A percentile compares a stretch with the other conserved stretches of the same genome.
These are phyloP conservation scores for Cercophora newfieldiana DNA, from an alignment of 495 filamentous ascomycete species.

Conservation along the genomic window DNA sequence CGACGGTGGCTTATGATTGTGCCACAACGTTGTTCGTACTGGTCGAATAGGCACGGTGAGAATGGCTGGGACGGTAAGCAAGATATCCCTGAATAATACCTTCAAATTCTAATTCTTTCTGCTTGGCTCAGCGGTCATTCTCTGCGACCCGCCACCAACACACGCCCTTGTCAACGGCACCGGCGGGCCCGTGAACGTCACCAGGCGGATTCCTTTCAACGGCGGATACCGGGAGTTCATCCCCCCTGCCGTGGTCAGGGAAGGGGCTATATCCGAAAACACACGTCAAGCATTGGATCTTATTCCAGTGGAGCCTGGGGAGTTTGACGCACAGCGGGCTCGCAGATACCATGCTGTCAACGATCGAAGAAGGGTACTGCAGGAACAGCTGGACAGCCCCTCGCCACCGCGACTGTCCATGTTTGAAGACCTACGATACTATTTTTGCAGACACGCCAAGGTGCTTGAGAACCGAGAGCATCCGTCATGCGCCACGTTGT, in stretches of 20 bases:
- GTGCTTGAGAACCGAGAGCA: not conserved
- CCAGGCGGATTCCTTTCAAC: too few relatives aligned
- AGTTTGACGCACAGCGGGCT: too few relatives aligned
- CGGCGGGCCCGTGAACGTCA: too few relatives aligned
- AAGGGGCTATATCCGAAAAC: too few relatives aligned
- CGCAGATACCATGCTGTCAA: not conserved
- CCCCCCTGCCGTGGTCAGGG: too few relatives aligned
- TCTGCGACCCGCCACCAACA: too few relatives aligned
- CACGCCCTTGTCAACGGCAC: too few relatives aligned
- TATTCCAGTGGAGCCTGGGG: too few relatives aligned
- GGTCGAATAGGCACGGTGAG: not conserved
- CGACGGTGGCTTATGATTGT: conserved; percentile 1
- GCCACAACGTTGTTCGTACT: not conserved
- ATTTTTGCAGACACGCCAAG: not conserved
- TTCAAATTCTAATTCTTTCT: not conserved
- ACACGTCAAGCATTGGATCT: too few relatives aligned
- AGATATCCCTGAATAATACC: too few relatives aligned
- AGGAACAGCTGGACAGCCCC: not conserved
- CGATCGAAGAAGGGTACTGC: not conserved
- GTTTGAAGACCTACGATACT: conserved; percentile 3
- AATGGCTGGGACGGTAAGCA: not conserved
- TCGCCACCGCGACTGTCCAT: not conserved
- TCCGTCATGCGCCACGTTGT: not conserved
- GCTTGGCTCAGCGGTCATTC: not conserved
- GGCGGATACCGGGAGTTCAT: too few relatives aligned